These are phyloP conservation scores for Mucor lusitanicus DNA, from an alignment of 371 early-diverging fungal genomes.

Conservation along the genomic window DNA sequence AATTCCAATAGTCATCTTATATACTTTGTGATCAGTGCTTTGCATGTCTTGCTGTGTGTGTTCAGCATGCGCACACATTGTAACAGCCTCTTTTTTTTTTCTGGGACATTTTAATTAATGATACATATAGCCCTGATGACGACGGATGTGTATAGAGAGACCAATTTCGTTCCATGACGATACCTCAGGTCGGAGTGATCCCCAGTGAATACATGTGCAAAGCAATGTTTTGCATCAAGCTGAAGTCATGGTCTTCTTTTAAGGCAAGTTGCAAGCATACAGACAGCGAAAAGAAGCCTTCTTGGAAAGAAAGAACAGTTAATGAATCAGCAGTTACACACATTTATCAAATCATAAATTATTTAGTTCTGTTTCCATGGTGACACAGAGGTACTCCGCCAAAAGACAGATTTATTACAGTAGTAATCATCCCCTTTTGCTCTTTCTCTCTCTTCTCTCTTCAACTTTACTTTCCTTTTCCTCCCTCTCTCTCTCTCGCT, in stretches of 20 bases:
- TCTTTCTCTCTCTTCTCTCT: constrained; percentile 5
- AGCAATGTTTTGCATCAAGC: neutral
- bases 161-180: neutral
- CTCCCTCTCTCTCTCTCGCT: neutral
- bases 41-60: neutral
- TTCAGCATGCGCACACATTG: neutral
- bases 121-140: too few species aligned
- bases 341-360: neutral
- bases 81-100: neutral
- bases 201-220: neutral
- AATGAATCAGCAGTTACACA: neutral
- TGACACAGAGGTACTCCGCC: neutral
- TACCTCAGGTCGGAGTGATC: neutral
- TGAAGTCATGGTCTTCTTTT: neutral
- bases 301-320: neutral
- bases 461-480: constrained; percentile 4
- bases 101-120: neutral
- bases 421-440: neutral
- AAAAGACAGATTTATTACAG: neutral
- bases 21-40: neutral
- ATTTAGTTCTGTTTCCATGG: neutral
- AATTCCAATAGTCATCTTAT: neutral
- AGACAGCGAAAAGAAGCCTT: neutral
- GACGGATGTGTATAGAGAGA: too few species aligned
- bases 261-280: neutral